Percentiles rank a stretch among this genome's conserved stretches.
Conservation (phyloP, 441 rosid genomes). For the Hura crepitans region DNA sequence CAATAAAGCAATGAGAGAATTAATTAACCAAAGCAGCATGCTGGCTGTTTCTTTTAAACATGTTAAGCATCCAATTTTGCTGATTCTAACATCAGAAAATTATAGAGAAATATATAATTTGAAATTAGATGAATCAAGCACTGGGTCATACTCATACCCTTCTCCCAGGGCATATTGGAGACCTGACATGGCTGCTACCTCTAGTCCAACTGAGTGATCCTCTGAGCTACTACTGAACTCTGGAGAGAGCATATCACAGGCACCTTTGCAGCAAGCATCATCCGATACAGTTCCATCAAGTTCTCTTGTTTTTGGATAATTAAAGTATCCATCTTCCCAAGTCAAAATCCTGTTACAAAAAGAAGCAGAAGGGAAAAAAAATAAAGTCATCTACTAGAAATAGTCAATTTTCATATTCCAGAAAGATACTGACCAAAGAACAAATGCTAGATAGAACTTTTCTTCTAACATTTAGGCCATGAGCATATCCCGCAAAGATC, state of each 20-base stretch:
- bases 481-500: no score
- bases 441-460: no score
- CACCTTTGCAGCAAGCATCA: conserved; percentile 20
- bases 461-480: no score
- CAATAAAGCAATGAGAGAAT: neutral
- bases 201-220: conserved; percentile 28
- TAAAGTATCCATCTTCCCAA: conserved; percentile 54
- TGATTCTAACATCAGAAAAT: neutral
- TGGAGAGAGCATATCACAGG: conserved; percentile 23
- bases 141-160: conserved; percentile 45
- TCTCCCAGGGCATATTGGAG: conserved; percentile 45
- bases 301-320: conserved; percentile 31
- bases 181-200: conserved; percentile 35
- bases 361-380: no score
- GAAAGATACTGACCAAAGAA: neutral
- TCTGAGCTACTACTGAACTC: conserved; percentile 22
- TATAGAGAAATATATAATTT: neutral
- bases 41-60: neutral
- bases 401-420: neutral
- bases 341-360: conserved; percentile 42
- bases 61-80: neutral
- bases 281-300: conserved; percentile 11
- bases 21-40: neutral
- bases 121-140: conserved; percentile 16
- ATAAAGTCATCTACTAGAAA: neutral